Evolutionary conservation across 352 stramenopile species (phyloP).

Genomic region (Chrysophaeum taylorii): DNA sequence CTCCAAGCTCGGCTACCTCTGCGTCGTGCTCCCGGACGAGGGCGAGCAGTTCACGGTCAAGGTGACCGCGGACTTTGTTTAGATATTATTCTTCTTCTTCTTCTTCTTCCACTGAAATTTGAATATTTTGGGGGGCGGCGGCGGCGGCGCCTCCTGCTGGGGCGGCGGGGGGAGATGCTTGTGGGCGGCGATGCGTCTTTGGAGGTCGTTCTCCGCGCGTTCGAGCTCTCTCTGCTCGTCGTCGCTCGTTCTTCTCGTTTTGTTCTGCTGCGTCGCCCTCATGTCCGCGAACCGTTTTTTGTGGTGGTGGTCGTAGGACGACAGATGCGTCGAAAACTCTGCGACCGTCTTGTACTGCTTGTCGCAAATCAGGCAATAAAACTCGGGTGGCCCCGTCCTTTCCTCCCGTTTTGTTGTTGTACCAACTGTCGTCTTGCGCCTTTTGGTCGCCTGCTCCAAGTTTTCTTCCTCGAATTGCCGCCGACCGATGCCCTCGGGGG

Average conservation of each 20-base stretch:
- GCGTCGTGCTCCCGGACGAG: slow-evolving; percentile 54
- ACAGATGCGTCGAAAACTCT: slow-evolving; percentile 52
- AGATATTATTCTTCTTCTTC: too few relatives aligned
- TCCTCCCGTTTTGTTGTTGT: background rate
- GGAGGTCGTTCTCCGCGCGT: too few relatives aligned
- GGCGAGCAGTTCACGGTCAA: slow-evolving; percentile 55
- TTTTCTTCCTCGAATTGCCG: background rate
- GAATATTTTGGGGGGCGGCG: too few relatives aligned
- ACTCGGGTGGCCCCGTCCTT: slow-evolving; percentile 12
- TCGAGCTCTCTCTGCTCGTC: too few relatives aligned
- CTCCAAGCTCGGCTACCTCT: slow-evolving; percentile 39
- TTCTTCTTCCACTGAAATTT: too few relatives aligned
- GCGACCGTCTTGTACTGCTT: slow-evolving; percentile 51
- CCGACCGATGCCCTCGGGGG: background rate
- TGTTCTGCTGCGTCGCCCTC: background rate
- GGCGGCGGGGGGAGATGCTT: too few relatives aligned
- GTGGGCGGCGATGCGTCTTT: too few relatives aligned
- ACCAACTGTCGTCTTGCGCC: background rate
- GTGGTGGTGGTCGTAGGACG: slow-evolving; percentile 54
- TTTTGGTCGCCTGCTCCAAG: background rate
- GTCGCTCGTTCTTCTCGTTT: too few relatives aligned
- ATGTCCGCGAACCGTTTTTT: slow-evolving; percentile 35
- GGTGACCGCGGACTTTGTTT: too few relatives aligned
- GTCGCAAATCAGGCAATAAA: slow-evolving; percentile 42
- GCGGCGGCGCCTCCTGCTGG: too few relatives aligned